These are phyloP conservation scores for Aegilops speltoides DNA, from an alignment of 176 grass and related monocot genomes.

Conservation along the genomic window DNA sequence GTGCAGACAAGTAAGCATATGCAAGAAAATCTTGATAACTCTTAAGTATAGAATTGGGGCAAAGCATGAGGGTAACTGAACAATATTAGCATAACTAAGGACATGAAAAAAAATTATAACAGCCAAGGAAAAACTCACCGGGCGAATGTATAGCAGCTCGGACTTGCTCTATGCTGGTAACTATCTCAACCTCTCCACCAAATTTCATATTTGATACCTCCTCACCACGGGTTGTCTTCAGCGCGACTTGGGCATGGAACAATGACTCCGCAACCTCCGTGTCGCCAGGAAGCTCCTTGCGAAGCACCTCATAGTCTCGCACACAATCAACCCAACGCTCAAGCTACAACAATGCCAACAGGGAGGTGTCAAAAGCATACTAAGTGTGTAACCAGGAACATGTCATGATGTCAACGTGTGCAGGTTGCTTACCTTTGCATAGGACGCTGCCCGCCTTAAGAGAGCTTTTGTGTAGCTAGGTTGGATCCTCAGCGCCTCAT, in stretches of 20 bases:
- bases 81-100: neutral
- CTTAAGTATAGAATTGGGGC: neutral
- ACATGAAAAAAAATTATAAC: neutral
- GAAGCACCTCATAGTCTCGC: constrained; percentile 65
- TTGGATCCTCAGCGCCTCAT: constrained; percentile 54
- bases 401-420: neutral
- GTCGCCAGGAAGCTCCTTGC: constrained; percentile 56
- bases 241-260: constrained; percentile 55
- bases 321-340: constrained; percentile 76
- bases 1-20: constrained; percentile 16
- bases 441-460: constrained; percentile 57
- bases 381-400: neutral
- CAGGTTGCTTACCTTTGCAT: constrained; percentile 43
- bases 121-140: constrained; percentile 36
- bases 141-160: constrained; percentile 48
- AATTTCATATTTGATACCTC: constrained; percentile 63
- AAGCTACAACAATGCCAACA: constrained; percentile 49
- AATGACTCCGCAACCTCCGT: constrained; percentile 49
- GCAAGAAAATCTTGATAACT: neutral
- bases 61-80: neutral
- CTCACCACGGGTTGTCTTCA: constrained; percentile 56
- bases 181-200: constrained; percentile 52
- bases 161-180: constrained; percentile 65
- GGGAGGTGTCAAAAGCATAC: constrained; percentile 23
- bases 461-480: constrained; percentile 69